phyloP scores from a whole-genome alignment of 2,329 filamentous ascomycete species.

The Epichloe festucae region DNA sequence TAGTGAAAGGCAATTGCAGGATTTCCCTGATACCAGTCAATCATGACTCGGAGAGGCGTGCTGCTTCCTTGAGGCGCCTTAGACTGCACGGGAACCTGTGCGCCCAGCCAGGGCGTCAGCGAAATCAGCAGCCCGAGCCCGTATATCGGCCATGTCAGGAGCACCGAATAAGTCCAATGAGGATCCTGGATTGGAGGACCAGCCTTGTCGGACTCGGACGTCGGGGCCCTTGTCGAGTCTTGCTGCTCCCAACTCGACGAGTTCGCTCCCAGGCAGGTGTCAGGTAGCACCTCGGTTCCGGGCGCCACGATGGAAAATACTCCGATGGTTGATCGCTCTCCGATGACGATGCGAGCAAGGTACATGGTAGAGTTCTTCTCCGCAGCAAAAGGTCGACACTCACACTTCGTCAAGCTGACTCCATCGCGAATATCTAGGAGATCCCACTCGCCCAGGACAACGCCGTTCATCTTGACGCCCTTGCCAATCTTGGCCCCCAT shows the following conservation, averaged over 20 bases:
- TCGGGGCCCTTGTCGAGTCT: constrained; percentile 18
- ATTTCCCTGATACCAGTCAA: constrained; percentile 34
- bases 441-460: constrained; percentile 40
- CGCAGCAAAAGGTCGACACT: constrained; percentile 37
- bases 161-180: constrained; percentile 29
- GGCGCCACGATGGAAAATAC: constrained; percentile 36
- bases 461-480: constrained; percentile 31
- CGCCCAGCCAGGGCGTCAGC: constrained; percentile 31
- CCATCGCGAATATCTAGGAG: constrained; percentile 39
- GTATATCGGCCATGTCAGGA: constrained; percentile 30
- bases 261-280: constrained; percentile 40
- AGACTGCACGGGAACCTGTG: constrained; percentile 30
- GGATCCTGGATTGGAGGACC: constrained; percentile 25
- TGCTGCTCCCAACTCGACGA: constrained; percentile 43
- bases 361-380: constrained; percentile 46
- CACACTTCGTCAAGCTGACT: constrained; percentile 32
- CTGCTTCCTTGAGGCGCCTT: constrained; percentile 18
- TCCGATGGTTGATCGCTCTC: constrained; percentile 32
- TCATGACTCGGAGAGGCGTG: constrained; percentile 27
- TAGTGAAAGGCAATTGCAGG: constrained; percentile 36
- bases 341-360: constrained; percentile 36
- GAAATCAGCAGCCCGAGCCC: constrained; percentile 27
- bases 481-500: constrained; percentile 40
- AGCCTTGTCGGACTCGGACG: constrained; percentile 31
- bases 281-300: constrained; percentile 32